Evolutionary conservation across 2,329 filamentous ascomycete genomes (phyloP), one percentile per base, ranked within the genome.

Genomic region (Cladosporium sphaerospermum): DNA sequence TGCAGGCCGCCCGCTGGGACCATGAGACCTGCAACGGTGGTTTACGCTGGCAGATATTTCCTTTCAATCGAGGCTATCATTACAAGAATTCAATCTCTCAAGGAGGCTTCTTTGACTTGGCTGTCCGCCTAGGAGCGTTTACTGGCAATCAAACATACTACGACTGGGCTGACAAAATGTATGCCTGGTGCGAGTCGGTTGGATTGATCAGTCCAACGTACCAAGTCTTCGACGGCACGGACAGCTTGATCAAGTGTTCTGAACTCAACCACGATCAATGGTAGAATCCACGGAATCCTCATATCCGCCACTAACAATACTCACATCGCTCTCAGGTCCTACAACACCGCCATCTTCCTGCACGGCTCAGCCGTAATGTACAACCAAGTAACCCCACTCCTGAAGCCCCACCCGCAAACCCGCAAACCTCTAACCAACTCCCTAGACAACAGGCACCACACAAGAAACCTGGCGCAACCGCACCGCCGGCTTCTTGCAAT

Each of bases 121-220:
- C 73, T 8, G 69, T 74, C 8, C 62, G 71, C 23, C 62, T 73
- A 7, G 69, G 61, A 3, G 64, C 66, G 13, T 73, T 72, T 57
- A 73, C 71, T 6, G 66, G 64, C 19, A 72, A 73, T 55, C 44
- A 65, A 54, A 84, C 80, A 0, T 88, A 88, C 59, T 56, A 75
- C 72, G 78, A 88, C 59, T 89, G 85, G 85, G 79, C 79, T 1
- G 69, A 72, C 48, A 67, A 62, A 50, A 56, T 59, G 34, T 72
- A 63, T 60, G 59, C 67, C 18, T 73, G 70, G 70, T 61, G 64
- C 6, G 54, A 49, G 7, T 69, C 83, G 7, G 78, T 80, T 6
- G 78, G 79, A 10, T 73, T 89, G 54, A 78, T 89, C 57, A 77
- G 80, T 57, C 45, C 75, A 77, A 52, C 67, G 8, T 75, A 71